phyloP scores from a whole-genome alignment of 2,329 filamentous ascomycete species.

The Pseudocercospora musae region DNA sequence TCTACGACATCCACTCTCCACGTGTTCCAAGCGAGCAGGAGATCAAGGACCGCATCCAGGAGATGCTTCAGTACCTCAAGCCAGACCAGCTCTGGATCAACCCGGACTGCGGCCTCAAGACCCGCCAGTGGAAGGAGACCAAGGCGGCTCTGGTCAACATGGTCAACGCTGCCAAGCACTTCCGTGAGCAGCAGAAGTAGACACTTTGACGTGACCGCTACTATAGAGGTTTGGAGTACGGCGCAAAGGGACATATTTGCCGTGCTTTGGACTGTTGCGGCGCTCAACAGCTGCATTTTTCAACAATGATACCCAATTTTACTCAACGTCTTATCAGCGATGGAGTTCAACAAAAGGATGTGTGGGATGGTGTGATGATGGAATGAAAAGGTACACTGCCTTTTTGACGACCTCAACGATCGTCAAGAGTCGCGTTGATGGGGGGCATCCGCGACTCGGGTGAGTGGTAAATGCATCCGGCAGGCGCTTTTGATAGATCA shows the following conservation, averaged over 20 bases:
- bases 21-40: slow-evolving; percentile 96
- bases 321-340: slow-evolving; percentile 30
- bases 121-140: slow-evolving; percentile 96
- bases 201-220: slow-evolving; percentile 7
- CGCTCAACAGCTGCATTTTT: slow-evolving; percentile 25
- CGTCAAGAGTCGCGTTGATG: slow-evolving; percentile 16
- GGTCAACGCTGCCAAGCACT: slow-evolving; percentile 97
- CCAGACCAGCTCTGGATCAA: slow-evolving; percentile 99
- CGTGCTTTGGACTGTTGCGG: slow-evolving; percentile 12
- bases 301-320: slow-evolving; percentile 34
- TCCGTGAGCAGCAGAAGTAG: slow-evolving; percentile 62
- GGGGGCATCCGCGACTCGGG: slow-evolving; percentile 12
- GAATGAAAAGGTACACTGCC: slow-evolving; percentile 21
- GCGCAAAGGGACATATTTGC: slow-evolving; percentile 7
- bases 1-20: slow-evolving; percentile 99
- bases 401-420: slow-evolving; percentile 31
- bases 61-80: slow-evolving; percentile 96
- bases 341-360: slow-evolving; percentile 32
- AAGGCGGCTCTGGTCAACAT: slow-evolving; percentile 94
- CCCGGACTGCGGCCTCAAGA: slow-evolving; percentile 99
- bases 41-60: slow-evolving; percentile 94
- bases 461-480: slow-evolving; percentile 8
- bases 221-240: slow-evolving; percentile 1
- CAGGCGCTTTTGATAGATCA: slow-evolving; percentile 11
- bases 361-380: slow-evolving; percentile 19